Percentiles rank a stretch among this genome's conserved stretches.
Conservation (phyloP, 2,329 filamentous ascomycete species). For the Neopestalotiopsis sp. region DNA sequence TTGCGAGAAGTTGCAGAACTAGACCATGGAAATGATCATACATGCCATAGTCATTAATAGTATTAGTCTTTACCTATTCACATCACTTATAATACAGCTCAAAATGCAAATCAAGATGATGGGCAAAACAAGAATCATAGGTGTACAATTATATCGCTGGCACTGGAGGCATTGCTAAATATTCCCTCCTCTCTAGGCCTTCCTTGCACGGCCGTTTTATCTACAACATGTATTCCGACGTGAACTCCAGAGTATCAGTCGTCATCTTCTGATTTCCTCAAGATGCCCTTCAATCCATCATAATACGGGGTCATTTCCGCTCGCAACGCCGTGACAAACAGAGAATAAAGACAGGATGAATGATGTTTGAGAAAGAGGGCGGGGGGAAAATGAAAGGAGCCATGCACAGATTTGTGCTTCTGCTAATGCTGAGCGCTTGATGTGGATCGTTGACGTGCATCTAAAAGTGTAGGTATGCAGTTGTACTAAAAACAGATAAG, state of each 20-base stretch:
- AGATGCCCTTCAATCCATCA: not conserved
- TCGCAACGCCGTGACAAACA: not conserved
- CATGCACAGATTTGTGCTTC: not conserved
- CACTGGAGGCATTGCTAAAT: not conserved
- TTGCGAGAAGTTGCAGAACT: not conserved
- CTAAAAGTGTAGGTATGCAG: not conserved
- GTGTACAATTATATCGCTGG: slow-evolving; percentile 1
- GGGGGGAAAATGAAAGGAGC: not conserved
- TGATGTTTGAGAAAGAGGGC: not conserved
- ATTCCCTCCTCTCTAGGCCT: not conserved
- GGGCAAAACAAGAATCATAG: not conserved
- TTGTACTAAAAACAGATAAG: not conserved
- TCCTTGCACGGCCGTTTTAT: not conserved
- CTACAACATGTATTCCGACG: slow-evolving; percentile 10
- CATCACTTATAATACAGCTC: not conserved
- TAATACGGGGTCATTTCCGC: not conserved
- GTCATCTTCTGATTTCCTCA: not conserved
- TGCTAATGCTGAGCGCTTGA: not conserved
- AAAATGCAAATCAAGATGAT: not conserved
- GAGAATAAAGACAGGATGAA: not conserved
- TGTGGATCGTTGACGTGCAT: not conserved
- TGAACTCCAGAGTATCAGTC: slow-evolving; percentile 14
- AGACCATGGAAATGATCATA: not conserved
- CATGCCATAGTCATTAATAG: not conserved
- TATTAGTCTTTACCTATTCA: too few species aligned